These are phyloP conservation scores for Zarea fungicola DNA, from an alignment of 2,329 filamentous ascomycete species.

Conservation along the genomic window DNA sequence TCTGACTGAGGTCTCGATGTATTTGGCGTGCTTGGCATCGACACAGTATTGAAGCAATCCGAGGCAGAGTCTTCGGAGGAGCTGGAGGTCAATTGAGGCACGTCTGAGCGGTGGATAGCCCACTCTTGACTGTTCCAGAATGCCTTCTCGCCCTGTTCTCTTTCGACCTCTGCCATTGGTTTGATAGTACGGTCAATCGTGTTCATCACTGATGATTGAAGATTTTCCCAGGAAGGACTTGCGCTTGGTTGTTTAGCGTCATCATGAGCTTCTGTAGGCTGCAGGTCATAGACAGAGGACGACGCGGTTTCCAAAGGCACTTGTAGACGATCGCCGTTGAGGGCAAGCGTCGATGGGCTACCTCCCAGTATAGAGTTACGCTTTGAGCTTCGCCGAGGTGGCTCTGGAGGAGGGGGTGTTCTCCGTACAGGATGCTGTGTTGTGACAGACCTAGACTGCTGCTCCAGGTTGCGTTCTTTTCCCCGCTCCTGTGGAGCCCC, in stretches of 20 bases:
- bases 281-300: not conserved
- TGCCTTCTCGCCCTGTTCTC: slow-evolving; percentile 4
- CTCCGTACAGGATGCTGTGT: not conserved
- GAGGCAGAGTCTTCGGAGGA: slow-evolving; percentile 35
- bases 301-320: not conserved
- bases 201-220: slow-evolving; percentile 18
- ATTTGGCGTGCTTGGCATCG: slow-evolving; percentile 33
- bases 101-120: slow-evolving; percentile 14
- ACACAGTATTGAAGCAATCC: slow-evolving; percentile 32
- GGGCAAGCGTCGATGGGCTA: slow-evolving; percentile 6
- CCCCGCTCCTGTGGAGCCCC: not conserved
- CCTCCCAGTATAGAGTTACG: slow-evolving; percentile 18
- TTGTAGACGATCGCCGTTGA: not conserved
- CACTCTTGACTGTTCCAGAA: slow-evolving; percentile 12
- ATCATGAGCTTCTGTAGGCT: not conserved
- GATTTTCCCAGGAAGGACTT: slow-evolving; percentile 17
- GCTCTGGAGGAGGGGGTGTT: slow-evolving; percentile 20
- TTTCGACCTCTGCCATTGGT: slow-evolving; percentile 4
- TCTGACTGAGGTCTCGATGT: slow-evolving; percentile 37
- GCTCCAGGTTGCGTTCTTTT: too few relatives aligned
- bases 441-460: not conserved
- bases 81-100: slow-evolving; percentile 19
- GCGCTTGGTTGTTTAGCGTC: slow-evolving; percentile 8
- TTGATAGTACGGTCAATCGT: slow-evolving; percentile 16
- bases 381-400: slow-evolving; percentile 25